Conservation (phyloP, 306 rosid genomes). For the Nissolia schottii region DNA sequence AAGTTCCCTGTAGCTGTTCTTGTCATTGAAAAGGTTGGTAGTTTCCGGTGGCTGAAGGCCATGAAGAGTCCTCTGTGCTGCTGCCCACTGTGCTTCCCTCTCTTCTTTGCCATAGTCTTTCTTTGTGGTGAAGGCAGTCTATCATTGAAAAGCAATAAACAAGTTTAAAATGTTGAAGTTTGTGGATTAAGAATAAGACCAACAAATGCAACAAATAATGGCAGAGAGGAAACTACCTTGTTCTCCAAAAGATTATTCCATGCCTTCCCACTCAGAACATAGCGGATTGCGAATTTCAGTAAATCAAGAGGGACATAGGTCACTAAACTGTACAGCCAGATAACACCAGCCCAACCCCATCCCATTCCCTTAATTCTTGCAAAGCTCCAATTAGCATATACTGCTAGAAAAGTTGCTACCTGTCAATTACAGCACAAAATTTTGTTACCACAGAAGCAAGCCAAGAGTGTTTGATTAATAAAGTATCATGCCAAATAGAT, state of each 20-base stretch:
- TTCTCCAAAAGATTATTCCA: conserved; percentile 97
- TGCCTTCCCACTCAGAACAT: conserved; percentile 80
- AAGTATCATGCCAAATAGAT: not conserved
- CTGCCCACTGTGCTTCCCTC: conserved; percentile 99
- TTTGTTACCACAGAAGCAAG: not conserved
- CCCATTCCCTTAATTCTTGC: conserved; percentile 82
- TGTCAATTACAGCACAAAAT: conserved; percentile 30
- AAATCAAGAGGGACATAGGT: conserved; percentile 89
- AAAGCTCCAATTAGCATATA: conserved; percentile 78
- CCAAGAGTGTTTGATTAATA: not conserved
- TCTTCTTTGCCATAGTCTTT: conserved; percentile 98
- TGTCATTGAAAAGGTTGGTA: conserved; percentile 59
- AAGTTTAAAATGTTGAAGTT: not conserved
- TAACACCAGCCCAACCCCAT: conserved; percentile 99
- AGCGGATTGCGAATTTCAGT: conserved; percentile 84
- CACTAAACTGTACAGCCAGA: conserved; percentile 83
- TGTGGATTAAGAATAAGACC: conserved; percentile 1
- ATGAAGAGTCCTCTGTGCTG: conserved; percentile 94
- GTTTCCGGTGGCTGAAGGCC: conserved; percentile 96
- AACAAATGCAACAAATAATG: not conserved
- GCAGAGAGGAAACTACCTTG: conserved; percentile 48
- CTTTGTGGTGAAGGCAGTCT: conserved; percentile 99
- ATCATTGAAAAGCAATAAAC: conserved; percentile 19
- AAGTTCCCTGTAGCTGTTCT: conserved; percentile 72
- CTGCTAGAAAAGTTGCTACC: conserved; percentile 90